Conservation (phyloP, 495 filamentous ascomycete species). For the Elasticomyces elasticus region DNA sequence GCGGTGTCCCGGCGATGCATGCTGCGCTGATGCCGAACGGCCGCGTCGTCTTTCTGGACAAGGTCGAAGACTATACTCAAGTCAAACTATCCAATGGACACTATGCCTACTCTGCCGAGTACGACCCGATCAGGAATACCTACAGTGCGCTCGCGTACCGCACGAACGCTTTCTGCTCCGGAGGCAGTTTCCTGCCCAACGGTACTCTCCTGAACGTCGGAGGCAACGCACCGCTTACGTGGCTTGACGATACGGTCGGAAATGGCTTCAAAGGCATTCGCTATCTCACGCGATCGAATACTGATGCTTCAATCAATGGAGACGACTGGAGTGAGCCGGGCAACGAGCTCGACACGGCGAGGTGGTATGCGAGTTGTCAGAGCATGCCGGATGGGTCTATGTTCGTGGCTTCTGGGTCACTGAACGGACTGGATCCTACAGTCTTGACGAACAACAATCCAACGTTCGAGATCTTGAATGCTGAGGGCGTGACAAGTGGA, state of each 20-base stretch:
- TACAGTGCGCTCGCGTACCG: slow-evolving; percentile 41
- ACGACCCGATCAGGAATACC: slow-evolving; percentile 43
- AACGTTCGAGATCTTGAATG: slow-evolving; percentile 48
- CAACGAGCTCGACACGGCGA: slow-evolving; percentile 42
- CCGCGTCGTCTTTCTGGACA: slow-evolving; percentile 51
- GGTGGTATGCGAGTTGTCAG: slow-evolving; percentile 54
- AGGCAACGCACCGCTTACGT: slow-evolving; percentile 47
- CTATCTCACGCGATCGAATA: slow-evolving; percentile 41
- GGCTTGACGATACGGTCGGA: slow-evolving; percentile 47
- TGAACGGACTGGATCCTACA: slow-evolving; percentile 51
- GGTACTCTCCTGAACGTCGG: slow-evolving; percentile 46
- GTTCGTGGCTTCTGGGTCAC: slow-evolving; percentile 52
- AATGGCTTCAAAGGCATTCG: slow-evolving; percentile 51
- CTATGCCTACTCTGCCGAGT: slow-evolving; percentile 52
- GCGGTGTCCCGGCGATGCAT: slow-evolving; percentile 56
- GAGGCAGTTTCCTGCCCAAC: slow-evolving; percentile 50
- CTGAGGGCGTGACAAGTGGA: slow-evolving; percentile 35
- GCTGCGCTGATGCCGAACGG: slow-evolving; percentile 52
- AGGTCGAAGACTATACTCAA: slow-evolving; percentile 53
- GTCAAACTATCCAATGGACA: slow-evolving; percentile 44
- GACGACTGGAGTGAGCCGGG: slow-evolving; percentile 47
- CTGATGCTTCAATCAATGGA: slow-evolving; percentile 41
- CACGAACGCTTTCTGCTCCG: slow-evolving; percentile 56
- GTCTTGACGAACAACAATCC: slow-evolving; percentile 52
- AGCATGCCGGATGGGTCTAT: slow-evolving; percentile 45